A percentile compares a stretch with the other conserved stretches of the same genome.
phyloP scores from a whole-genome alignment of 1,284 basidiomycete species.

The Xerocomus minutiporus region DNA sequence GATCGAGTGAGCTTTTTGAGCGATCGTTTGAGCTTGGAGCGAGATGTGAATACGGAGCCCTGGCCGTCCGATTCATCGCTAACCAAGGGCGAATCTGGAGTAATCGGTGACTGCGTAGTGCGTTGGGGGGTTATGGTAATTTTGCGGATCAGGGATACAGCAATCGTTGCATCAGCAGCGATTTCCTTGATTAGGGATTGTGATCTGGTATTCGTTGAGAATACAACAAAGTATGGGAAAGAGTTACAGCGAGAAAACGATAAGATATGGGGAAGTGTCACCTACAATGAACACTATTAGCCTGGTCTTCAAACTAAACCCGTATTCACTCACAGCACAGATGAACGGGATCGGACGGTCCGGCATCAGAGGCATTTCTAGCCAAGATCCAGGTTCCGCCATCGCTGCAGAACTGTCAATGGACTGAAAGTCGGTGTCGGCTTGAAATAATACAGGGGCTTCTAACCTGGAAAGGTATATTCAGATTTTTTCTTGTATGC shows the following conservation, averaged over 20 bases:
- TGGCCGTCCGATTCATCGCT: slow-evolving; percentile 46
- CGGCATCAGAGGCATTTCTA: slow-evolving; percentile 60
- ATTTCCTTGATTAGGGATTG: slow-evolving; percentile 54
- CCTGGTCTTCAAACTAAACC: neutral
- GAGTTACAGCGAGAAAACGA: slow-evolving; percentile 54
- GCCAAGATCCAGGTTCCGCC: slow-evolving; percentile 49
- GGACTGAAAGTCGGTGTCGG: slow-evolving; percentile 57
- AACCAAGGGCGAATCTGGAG: slow-evolving; percentile 44
- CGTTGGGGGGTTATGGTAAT: slow-evolving; percentile 44
- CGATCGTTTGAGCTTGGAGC: slow-evolving; percentile 43
- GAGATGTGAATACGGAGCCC: slow-evolving; percentile 15
- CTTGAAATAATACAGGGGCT: slow-evolving; percentile 56
- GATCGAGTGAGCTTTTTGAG: slow-evolving; percentile 31
- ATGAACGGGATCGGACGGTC: slow-evolving; percentile 60
- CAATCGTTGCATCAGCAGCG: slow-evolving; percentile 62
- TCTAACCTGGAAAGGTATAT: slow-evolving; percentile 44
- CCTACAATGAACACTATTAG: slow-evolving; percentile 35
- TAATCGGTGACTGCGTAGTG: slow-evolving; percentile 36
- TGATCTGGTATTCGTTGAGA: slow-evolving; percentile 57
- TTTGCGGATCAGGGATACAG: slow-evolving; percentile 56
- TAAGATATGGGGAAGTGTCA: slow-evolving; percentile 56
- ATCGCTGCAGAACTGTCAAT: slow-evolving; percentile 40
- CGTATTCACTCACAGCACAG: slow-evolving; percentile 47
- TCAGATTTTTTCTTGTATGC: slow-evolving; percentile 1
- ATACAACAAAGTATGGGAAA: slow-evolving; percentile 67